Percentiles rank a stretch among this genome's conserved stretches.
Conservation (phyloP, 2,329 filamentous ascomycete species). For the Xylaria sp. region DNA sequence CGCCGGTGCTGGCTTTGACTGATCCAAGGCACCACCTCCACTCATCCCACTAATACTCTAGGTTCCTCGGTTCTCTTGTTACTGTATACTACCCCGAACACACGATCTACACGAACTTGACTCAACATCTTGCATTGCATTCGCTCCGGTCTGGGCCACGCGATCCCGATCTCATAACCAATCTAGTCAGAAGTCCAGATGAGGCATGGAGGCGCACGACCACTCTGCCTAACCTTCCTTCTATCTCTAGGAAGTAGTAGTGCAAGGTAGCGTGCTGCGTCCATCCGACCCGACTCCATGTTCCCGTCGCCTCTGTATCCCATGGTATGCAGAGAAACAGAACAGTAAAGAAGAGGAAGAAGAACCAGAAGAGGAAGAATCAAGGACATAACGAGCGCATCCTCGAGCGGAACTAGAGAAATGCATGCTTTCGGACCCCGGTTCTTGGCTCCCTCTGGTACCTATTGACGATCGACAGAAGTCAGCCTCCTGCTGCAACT, state of each 20-base stretch:
- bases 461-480: constrained; percentile 10
- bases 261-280: constrained; percentile 5
- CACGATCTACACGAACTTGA: neutral
- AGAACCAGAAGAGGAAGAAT: neutral
- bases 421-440: constrained; percentile 33
- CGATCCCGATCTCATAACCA: constrained; percentile 23
- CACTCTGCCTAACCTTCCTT: neutral
- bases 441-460: constrained; percentile 20
- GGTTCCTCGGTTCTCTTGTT: neutral
- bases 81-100: neutral
- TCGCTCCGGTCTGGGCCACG: constrained; percentile 11
- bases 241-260: constrained; percentile 1
- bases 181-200: constrained; percentile 8
- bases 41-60: neutral
- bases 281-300: constrained; percentile 17
- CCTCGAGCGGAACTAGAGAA: constrained; percentile 8
- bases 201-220: constrained; percentile 19
- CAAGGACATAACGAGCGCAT: constrained; percentile 1
- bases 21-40: constrained; percentile 4
- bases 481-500: constrained; percentile 20
- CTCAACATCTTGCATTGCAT: constrained; percentile 22
- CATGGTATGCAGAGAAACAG: neutral
- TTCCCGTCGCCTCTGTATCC: constrained; percentile 14
- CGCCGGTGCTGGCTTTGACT: neutral
- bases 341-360: no score